phyloP scores from a whole-genome alignment of 805 yeast genomes.

The Metschnikowia peoriensis region DNA sequence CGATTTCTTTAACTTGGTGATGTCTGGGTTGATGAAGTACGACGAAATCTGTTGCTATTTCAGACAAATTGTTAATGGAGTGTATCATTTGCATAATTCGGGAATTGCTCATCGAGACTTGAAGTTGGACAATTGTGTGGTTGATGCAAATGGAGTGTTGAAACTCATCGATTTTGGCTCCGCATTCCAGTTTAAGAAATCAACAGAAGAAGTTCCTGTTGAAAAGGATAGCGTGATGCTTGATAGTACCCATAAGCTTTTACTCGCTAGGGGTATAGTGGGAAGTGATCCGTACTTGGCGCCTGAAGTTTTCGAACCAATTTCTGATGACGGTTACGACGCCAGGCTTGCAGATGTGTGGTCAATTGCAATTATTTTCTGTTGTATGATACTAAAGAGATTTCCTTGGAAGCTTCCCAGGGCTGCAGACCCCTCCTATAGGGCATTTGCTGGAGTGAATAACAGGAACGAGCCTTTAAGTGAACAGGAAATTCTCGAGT shows the following conservation, averaged over 20 bases:
- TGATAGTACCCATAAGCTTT: conserved; percentile 41
- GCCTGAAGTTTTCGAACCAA: conserved; percentile 72
- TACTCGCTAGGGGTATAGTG: conserved; percentile 75
- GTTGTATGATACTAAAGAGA: conserved; percentile 82
- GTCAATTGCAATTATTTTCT: conserved; percentile 89
- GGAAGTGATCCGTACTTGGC: conserved; percentile 97
- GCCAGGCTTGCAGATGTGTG: conserved; percentile 88
- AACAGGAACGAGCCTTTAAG: conserved; percentile 13
- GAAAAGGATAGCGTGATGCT: conserved; percentile 36
- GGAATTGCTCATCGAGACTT: conserved; percentile 93
- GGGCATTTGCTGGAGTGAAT: conserved; percentile 46
- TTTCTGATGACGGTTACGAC: conserved; percentile 54
- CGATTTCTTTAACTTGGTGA: conserved; percentile 90
- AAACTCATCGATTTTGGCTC: conserved; percentile 94
- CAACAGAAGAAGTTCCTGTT: conserved; percentile 6
- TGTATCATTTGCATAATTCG: conserved; percentile 67
- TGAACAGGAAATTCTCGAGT: conserved; percentile 10
- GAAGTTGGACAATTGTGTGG: conserved; percentile 92
- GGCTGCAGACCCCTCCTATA: conserved; percentile 67
- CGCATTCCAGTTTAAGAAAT: conserved; percentile 74
- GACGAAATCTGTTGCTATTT: conserved; percentile 78
- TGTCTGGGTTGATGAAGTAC: conserved; percentile 76
- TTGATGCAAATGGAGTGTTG: conserved; percentile 66
- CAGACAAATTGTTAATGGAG: conserved; percentile 76
- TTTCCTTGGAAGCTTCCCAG: conserved; percentile 98